A percentile compares a stretch with the other conserved stretches of the same genome.
phyloP scores from a whole-genome alignment of 75 land plant species.

The Chamaecyparis obtusa region DNA sequence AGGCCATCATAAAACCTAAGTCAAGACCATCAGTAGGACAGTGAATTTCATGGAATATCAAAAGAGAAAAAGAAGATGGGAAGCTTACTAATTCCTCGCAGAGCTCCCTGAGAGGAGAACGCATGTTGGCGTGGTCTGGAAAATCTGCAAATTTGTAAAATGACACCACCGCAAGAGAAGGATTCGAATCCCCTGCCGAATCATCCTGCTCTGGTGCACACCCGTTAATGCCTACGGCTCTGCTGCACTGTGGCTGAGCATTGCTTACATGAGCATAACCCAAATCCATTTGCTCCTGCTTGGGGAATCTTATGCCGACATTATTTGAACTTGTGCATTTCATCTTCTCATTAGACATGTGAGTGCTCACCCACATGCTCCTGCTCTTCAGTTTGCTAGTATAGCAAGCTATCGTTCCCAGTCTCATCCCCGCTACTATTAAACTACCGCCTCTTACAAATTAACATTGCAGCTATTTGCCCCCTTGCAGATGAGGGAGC shows the following conservation, averaged over 20 bases:
- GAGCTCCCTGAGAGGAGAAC: slow-evolving; percentile 75
- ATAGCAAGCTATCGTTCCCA: no score
- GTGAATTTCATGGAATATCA: background rate
- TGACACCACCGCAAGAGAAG: slow-evolving; percentile 72
- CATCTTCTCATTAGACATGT: background rate
- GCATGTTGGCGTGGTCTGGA: slow-evolving; percentile 71
- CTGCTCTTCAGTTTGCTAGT: no score
- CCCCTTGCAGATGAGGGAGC: no score
- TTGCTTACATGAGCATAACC: background rate
- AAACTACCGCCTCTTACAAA: no score
- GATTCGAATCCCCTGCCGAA: background rate
- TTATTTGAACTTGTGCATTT: background rate
- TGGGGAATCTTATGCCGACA: background rate
- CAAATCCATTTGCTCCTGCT: background rate
- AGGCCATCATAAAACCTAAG: background rate
- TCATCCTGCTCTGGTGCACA: background rate
- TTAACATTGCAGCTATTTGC: no score
- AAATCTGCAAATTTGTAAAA: slow-evolving; percentile 98
- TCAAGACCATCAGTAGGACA: background rate
- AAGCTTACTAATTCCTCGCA: slow-evolving; percentile 72
- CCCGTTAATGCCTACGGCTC: background rate
- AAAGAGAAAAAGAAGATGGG: background rate
- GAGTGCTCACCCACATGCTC: background rate
- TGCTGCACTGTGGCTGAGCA: background rate
- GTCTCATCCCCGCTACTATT: no score